Percentiles rank a stretch among this genome's conserved stretches.
These are phyloP conservation scores for Dillenia turbinata DNA, from an alignment of 164 flowering plant genomes.

Conservation along the genomic window DNA sequence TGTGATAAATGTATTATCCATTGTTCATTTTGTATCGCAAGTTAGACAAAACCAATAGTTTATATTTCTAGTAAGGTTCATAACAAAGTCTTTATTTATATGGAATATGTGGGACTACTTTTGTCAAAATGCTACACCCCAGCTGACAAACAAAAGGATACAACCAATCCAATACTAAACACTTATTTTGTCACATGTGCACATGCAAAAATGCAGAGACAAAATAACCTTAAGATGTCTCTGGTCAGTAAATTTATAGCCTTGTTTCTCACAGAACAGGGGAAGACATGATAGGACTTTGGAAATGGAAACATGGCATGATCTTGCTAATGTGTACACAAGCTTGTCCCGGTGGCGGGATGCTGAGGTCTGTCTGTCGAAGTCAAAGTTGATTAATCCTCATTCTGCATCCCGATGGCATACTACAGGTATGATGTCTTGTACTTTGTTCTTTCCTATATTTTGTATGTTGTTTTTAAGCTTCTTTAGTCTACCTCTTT, in stretches of 20 bases:
- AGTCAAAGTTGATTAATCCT: constrained; percentile 53
- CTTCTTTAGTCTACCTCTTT: background rate
- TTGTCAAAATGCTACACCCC: too few relatives aligned
- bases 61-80: too few relatives aligned
- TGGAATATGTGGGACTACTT: too few relatives aligned
- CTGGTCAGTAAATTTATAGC: background rate
- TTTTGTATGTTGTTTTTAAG: background rate
- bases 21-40: too few relatives aligned
- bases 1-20: too few relatives aligned
- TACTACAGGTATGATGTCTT: constrained; percentile 47
- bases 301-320: constrained; percentile 95
- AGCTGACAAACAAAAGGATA: too few relatives aligned
- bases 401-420: constrained; percentile 80
- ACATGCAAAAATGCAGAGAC: too few relatives aligned
- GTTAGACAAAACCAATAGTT: too few relatives aligned
- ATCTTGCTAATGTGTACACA: constrained; percentile 71
- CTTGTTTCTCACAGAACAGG: constrained; percentile 35
- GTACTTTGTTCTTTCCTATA: background rate
- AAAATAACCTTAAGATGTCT: too few relatives aligned
- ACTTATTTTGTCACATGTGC: background rate
- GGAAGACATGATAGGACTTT: constrained; percentile 34
- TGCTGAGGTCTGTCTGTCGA: constrained; percentile 81
- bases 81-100: background rate
- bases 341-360: constrained; percentile 85
- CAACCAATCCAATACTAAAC: too few relatives aligned